These are phyloP conservation scores for Colletotrichum agaves DNA, from an alignment of 2,329 filamentous ascomycete genomes.

Conservation along the genomic window DNA sequence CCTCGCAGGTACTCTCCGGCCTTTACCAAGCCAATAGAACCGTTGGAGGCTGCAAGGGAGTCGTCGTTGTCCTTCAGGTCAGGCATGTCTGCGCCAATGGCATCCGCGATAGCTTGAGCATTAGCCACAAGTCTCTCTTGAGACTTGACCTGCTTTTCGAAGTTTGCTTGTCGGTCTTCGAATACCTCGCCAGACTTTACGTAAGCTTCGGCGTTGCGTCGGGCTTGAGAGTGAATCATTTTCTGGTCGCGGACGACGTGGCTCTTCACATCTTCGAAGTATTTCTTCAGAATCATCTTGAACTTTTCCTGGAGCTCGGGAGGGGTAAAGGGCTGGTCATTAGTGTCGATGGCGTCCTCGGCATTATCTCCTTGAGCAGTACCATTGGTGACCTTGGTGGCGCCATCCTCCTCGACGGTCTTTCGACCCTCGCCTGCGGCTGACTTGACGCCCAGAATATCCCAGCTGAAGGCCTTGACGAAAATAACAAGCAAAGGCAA, in stretches of 20 bases:
- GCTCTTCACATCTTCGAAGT: slow-evolving; percentile 91
- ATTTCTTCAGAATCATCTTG: slow-evolving; percentile 83
- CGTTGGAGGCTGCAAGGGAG: slow-evolving; percentile 70
- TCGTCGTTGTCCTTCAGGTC: slow-evolving; percentile 87
- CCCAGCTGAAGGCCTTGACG: slow-evolving; percentile 96
- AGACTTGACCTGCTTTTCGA: slow-evolving; percentile 91
- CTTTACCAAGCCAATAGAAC: slow-evolving; percentile 92
- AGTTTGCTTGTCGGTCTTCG: slow-evolving; percentile 94
- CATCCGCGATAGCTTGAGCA: slow-evolving; percentile 90
- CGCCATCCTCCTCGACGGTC: slow-evolving; percentile 83
- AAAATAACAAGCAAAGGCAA: slow-evolving; percentile 93
- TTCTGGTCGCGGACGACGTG: slow-evolving; percentile 94
- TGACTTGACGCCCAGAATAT: slow-evolving; percentile 84
- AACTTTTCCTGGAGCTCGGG: slow-evolving; percentile 87
- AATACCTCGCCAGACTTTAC: slow-evolving; percentile 99
- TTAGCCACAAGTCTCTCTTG: slow-evolving; percentile 92
- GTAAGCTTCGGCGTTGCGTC: slow-evolving; percentile 96
- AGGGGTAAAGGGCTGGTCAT: slow-evolving; percentile 76
- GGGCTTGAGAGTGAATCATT: slow-evolving; percentile 84
- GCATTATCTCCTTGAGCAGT: slow-evolving; percentile 10
- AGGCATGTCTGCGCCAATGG: slow-evolving; percentile 91
- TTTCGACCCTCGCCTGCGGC: slow-evolving; percentile 82
- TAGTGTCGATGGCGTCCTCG: slow-evolving; percentile 50
- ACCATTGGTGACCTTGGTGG: slow-evolving; percentile 57
- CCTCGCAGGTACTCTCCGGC: slow-evolving; percentile 92